Evolutionary conservation across 139 green algal species (phyloP).

Genomic region (Chlorella vulgaris): DNA sequence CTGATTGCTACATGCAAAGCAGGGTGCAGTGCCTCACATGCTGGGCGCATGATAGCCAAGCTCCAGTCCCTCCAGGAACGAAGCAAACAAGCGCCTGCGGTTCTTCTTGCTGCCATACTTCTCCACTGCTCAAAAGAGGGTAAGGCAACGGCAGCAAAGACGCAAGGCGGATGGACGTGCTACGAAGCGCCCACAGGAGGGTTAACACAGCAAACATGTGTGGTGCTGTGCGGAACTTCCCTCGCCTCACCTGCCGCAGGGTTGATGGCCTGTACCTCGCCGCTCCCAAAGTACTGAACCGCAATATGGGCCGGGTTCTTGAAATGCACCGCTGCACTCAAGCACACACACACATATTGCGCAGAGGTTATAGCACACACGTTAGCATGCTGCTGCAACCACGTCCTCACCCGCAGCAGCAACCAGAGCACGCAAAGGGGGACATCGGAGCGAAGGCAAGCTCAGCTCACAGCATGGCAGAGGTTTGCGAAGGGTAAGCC

Average conservation of each 20-base stretch:
- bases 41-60: background rate
- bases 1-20: too few species aligned
- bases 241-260: background rate
- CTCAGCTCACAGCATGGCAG: too few species aligned
- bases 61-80: slow-evolving; percentile 35
- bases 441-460: too few species aligned
- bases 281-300: slow-evolving; percentile 48
- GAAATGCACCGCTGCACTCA: background rate
- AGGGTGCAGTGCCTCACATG: background rate
- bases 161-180: too few species aligned
- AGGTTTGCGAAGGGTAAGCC: too few species aligned
- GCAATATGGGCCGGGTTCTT: background rate
- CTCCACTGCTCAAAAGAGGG: background rate
- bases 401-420: too few species aligned
- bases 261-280: slow-evolving; percentile 33
- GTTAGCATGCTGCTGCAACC: background rate
- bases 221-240: too few species aligned
- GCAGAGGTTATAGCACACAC: background rate
- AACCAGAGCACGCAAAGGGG: too few species aligned
- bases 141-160: background rate
- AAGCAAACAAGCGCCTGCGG: slow-evolving; percentile 5
- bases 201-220: too few species aligned
- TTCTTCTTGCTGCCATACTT: background rate
- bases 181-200: too few species aligned
- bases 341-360: background rate